These are phyloP conservation scores for Filobasidium wieringae DNA, from an alignment of 768 basidiomycete species.

Conservation along the genomic window DNA sequence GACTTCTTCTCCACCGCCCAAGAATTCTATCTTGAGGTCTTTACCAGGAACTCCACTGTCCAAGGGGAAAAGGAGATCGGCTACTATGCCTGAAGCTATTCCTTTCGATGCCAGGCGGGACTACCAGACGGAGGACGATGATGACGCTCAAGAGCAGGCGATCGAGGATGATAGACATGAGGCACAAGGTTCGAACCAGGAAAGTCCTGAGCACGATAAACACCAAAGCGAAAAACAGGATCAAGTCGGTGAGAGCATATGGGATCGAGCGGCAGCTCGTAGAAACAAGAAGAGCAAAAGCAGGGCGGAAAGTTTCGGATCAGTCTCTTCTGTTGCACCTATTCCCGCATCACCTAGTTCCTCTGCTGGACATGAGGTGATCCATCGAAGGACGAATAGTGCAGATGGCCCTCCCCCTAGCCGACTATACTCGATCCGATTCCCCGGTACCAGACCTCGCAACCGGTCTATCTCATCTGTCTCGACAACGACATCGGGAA, in stretches of 20 bases:
- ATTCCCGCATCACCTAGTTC: background rate
- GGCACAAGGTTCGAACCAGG: background rate
- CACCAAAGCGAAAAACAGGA: constrained; percentile 6
- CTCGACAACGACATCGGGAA: constrained; percentile 7
- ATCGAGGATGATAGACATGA: background rate
- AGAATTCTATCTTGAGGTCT: constrained; percentile 16
- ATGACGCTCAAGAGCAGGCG: background rate
- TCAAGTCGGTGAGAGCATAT: constrained; percentile 10
- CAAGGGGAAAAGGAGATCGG: constrained; percentile 27
- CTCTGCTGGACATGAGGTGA: background rate
- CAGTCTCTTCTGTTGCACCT: constrained; percentile 8
- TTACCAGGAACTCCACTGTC: constrained; percentile 17
- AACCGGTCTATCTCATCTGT: constrained; percentile 9
- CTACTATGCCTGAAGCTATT: constrained; percentile 22
- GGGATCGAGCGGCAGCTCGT: constrained; percentile 9
- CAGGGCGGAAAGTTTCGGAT: constrained; percentile 19
- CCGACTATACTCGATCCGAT: background rate
- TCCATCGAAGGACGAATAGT: background rate
- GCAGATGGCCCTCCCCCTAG: background rate
- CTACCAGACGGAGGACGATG: background rate
- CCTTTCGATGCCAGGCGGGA: background rate
- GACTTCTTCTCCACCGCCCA: background rate
- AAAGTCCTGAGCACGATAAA: constrained; percentile 4
- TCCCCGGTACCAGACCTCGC: constrained; percentile 2
- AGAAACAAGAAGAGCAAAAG: constrained; percentile 8